phyloP scores from a whole-genome alignment of 83 land plant species.

The Thuja plicata region DNA sequence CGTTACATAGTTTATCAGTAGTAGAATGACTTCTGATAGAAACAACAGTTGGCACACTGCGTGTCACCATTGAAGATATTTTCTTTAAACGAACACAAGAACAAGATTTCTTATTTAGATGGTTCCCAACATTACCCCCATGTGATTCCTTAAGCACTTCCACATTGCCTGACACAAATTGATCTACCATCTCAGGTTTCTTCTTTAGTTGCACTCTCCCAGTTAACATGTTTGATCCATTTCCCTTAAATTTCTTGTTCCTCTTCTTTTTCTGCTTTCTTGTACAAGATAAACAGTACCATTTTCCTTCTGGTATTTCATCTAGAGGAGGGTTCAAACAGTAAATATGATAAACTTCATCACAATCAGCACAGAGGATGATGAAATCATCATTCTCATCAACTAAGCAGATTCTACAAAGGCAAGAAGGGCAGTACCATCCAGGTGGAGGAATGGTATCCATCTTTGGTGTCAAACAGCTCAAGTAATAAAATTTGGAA shows the following conservation, averaged over 20 bases:
- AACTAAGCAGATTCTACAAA: slow-evolving; percentile 55
- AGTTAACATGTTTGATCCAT: not conserved
- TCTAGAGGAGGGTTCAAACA: slow-evolving; percentile 55
- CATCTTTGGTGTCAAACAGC: slow-evolving; percentile 38
- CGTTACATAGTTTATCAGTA: not conserved
- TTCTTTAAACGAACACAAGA: slow-evolving; percentile 8
- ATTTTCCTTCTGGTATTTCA: slow-evolving; percentile 54
- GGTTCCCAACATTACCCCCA: not conserved
- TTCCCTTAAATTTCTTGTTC: not conserved
- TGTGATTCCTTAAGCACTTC: not conserved
- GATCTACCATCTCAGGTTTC: not conserved
- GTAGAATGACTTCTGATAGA: not conserved
- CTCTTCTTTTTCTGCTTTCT: not conserved
- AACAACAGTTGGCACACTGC: not conserved
- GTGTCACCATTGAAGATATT: slow-evolving; percentile 7
- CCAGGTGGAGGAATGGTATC: slow-evolving; percentile 11
- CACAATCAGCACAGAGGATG: slow-evolving; percentile 71
- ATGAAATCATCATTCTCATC: slow-evolving; percentile 61
- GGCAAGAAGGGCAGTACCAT: slow-evolving; percentile 84
- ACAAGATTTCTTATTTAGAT: not conserved
- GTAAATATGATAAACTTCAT: slow-evolving; percentile 64
- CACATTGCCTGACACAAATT: not conserved
- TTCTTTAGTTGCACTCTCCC: not conserved
- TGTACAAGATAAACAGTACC: slow-evolving; percentile 48
- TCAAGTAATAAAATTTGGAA: slow-evolving; percentile 45